Percentiles rank a stretch among this genome's conserved stretches.
These are phyloP conservation scores for Geranomyces variabilis DNA, from an alignment of 192 early-diverging fungal genomes.

Conservation along the genomic window DNA sequence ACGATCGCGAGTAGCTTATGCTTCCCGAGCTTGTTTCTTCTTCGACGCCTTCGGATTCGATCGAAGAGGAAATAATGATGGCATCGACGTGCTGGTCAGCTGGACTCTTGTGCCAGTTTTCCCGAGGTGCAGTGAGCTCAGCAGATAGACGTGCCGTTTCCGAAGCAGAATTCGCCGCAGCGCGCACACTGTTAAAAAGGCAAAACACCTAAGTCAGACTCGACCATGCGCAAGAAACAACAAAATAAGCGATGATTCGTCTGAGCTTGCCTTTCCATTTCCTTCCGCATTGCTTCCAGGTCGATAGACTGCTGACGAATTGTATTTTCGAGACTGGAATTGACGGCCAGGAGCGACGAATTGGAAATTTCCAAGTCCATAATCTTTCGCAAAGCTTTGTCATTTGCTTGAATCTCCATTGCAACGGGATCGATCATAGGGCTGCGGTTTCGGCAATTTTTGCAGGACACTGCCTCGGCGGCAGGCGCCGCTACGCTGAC, in stretches of 20 bases:
- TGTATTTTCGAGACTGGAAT: constrained; percentile 52
- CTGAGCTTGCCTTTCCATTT: constrained; percentile 27
- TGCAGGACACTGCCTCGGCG: constrained; percentile 12
- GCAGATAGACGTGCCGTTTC: too few species aligned
- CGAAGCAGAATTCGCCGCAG: too few species aligned
- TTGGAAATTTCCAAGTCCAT: constrained; percentile 59
- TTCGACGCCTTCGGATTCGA: not conserved
- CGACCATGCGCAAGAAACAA: too few species aligned
- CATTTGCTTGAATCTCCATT: constrained; percentile 46
- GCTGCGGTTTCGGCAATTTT: constrained; percentile 1
- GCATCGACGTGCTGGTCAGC: too few species aligned
- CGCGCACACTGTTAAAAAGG: too few species aligned
- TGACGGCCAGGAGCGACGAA: constrained; percentile 53
- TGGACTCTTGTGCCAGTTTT: too few species aligned
- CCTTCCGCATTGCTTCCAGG: constrained; percentile 43
- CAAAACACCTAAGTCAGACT: too few species aligned
- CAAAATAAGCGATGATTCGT: too few species aligned
- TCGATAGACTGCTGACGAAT: constrained; percentile 49
- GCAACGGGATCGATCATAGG: constrained; percentile 20
- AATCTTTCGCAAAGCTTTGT: constrained; percentile 52
- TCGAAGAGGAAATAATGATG: too few species aligned
- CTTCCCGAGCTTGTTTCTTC: constrained; percentile 29
- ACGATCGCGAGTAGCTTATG: constrained; percentile 33
- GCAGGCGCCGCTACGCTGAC: not conserved
- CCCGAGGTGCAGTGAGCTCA: too few species aligned